phyloP scores from a whole-genome alignment of 2,329 filamentous ascomycete species.

The Blumeriella jaapii region DNA sequence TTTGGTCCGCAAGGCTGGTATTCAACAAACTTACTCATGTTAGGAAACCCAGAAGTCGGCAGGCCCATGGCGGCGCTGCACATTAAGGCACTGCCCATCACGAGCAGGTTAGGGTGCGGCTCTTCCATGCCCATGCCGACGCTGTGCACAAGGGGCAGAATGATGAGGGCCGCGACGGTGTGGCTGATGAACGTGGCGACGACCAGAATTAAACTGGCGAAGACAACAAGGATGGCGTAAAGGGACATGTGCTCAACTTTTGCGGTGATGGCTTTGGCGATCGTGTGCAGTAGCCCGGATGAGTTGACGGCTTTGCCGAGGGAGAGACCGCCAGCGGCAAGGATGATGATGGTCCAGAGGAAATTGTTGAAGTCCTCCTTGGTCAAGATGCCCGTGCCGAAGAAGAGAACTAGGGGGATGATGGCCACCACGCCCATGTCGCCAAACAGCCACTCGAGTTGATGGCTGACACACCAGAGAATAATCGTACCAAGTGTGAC shows the following conservation, averaged over 20 bases:
- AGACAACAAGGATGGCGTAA: slow-evolving; percentile 79
- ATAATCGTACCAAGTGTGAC: slow-evolving; percentile 76
- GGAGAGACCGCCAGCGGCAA: slow-evolving; percentile 84
- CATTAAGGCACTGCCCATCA: slow-evolving; percentile 94
- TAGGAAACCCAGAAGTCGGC: slow-evolving; percentile 93
- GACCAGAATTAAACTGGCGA: slow-evolving; percentile 72
- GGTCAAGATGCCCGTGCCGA: slow-evolving; percentile 87
- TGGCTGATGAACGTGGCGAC: slow-evolving; percentile 97
- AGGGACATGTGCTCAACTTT: slow-evolving; percentile 67
- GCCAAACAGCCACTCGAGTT: slow-evolving; percentile 77
- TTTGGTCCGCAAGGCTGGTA: no score
- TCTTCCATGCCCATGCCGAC: slow-evolving; percentile 78
- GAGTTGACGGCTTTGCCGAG: slow-evolving; percentile 91
- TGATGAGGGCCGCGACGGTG: slow-evolving; percentile 90
- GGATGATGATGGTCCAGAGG: slow-evolving; percentile 98
- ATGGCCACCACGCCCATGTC: slow-evolving; percentile 99
- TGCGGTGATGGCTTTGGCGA: slow-evolving; percentile 65
- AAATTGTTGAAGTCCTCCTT: slow-evolving; percentile 99
- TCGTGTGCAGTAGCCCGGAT: slow-evolving; percentile 80
- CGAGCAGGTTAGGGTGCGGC: slow-evolving; percentile 85
- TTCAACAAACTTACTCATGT: slow-evolving; percentile 77
- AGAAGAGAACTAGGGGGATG: slow-evolving; percentile 90
- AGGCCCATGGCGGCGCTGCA: slow-evolving; percentile 95
- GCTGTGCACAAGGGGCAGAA: slow-evolving; percentile 78
- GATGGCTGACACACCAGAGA: slow-evolving; percentile 87